These are phyloP conservation scores for Alternaria hordeiaustralica DNA, from an alignment of 2,329 filamentous ascomycete genomes.

Conservation along the genomic window DNA sequence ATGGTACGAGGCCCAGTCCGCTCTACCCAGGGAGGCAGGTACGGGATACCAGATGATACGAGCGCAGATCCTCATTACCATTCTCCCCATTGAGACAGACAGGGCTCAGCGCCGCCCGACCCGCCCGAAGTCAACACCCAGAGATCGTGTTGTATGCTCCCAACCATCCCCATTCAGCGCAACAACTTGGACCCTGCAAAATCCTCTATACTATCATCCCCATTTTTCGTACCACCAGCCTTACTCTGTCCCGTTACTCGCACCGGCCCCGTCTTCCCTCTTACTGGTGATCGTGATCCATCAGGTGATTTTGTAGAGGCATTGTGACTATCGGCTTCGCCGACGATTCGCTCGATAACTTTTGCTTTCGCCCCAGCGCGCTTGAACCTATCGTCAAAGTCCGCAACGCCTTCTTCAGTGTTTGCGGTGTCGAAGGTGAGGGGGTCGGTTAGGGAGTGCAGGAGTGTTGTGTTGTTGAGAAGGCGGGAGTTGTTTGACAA, in stretches of 20 bases:
- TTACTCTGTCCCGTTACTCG: conserved; percentile 23
- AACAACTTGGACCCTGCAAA: conserved; percentile 40
- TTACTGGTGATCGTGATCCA: conserved; percentile 37
- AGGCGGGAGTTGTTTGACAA: conserved; percentile 55
- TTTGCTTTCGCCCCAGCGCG: conserved; percentile 83
- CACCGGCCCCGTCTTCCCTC: conserved; percentile 22
- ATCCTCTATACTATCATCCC: conserved; percentile 44
- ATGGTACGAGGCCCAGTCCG: background rate
- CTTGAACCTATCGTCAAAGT: conserved; percentile 89
- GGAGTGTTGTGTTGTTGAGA: conserved; percentile 70
- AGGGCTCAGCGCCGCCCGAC: background rate
- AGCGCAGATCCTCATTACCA: background rate
- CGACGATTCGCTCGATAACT: conserved; percentile 76
- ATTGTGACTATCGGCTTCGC: conserved; percentile 31
- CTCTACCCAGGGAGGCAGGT: background rate
- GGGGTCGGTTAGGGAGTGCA: conserved; percentile 80
- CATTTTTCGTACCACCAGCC: conserved; percentile 20
- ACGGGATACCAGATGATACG: background rate
- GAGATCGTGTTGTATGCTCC: background rate
- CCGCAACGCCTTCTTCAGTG: conserved; percentile 84
- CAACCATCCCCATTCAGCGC: conserved; percentile 14
- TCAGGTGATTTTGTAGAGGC: conserved; percentile 14
- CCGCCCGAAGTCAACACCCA: background rate
- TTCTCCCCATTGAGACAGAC: background rate
- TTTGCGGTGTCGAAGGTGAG: conserved; percentile 81